phyloP scores from a whole-genome alignment of 176 grass and related monocot genomes.

The Canna indica region DNA sequence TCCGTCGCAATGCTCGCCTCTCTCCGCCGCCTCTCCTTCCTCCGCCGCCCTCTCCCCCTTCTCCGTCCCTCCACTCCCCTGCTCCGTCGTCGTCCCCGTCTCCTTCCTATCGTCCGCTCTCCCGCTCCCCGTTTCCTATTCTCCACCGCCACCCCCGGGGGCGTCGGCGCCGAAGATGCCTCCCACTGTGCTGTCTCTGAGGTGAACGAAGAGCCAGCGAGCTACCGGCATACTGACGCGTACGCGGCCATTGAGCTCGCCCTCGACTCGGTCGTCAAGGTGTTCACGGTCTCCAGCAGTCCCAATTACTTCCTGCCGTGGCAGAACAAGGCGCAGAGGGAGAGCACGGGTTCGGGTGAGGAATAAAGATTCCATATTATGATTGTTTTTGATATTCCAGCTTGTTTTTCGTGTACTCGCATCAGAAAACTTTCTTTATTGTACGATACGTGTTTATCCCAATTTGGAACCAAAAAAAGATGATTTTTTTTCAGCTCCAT shows the following conservation, averaged over 20 bases:
- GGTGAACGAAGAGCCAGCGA: slow-evolving; percentile 15
- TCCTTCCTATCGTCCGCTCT: slow-evolving; percentile 8
- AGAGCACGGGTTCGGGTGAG: slow-evolving; percentile 93
- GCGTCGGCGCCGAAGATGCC: slow-evolving; percentile 3
- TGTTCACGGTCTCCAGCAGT: slow-evolving; percentile 94
- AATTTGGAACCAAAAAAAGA: no score
- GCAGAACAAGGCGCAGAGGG: slow-evolving; percentile 97
- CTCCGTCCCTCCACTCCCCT: slow-evolving; percentile 2
- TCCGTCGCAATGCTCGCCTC: slow-evolving; percentile 45
- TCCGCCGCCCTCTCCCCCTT: slow-evolving; percentile 19
- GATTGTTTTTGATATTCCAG: not conserved
- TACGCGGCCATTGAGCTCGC: slow-evolving; percentile 79
- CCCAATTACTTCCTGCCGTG: slow-evolving; percentile 94
- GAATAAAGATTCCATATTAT: not conserved
- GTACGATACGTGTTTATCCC: not conserved
- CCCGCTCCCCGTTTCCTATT: slow-evolving; percentile 6
- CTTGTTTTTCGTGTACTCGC: not conserved
- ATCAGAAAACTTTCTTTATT: not conserved
- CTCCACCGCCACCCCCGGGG: slow-evolving; percentile 26
- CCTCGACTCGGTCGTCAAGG: slow-evolving; percentile 90
- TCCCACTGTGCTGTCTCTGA: slow-evolving; percentile 9
- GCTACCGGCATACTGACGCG: slow-evolving; percentile 52
- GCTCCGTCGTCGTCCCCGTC: not conserved
- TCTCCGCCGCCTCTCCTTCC: slow-evolving; percentile 30
- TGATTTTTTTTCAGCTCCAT: no score